Percentiles rank a stretch among this genome's conserved stretches.
phyloP scores from a whole-genome alignment of 768 basidiomycete species.

The Hygrophorus pudorinus region DNA sequence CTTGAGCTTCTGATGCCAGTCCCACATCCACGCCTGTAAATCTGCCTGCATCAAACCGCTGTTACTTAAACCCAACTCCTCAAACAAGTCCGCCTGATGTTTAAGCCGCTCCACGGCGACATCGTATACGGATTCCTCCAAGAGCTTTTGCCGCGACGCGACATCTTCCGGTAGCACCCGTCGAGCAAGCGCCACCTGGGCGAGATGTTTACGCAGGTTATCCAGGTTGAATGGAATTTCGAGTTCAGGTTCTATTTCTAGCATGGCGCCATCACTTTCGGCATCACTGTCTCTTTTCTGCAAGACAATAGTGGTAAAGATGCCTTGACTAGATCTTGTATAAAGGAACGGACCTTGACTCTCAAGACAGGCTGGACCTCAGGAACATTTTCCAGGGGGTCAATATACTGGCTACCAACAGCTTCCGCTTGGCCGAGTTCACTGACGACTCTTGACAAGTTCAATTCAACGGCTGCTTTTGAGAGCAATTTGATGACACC shows the following conservation, averaged over 20 bases:
- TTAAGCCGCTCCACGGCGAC: conserved; percentile 64
- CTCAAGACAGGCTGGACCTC: conserved; percentile 53
- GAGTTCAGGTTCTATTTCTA: conserved; percentile 15
- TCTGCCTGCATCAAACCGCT: conserved; percentile 34
- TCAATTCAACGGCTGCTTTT: conserved; percentile 47
- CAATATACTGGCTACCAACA: conserved; percentile 28
- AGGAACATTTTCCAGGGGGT: conserved; percentile 43
- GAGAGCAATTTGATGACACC: conserved; percentile 48
- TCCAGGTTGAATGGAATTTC: conserved; percentile 70
- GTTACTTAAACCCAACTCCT: conserved; percentile 44
- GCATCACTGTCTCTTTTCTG: conserved; percentile 13
- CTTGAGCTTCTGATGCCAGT: conserved; percentile 64
- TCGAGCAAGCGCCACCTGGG: conserved; percentile 51
- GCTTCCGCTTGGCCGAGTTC: conserved; percentile 49
- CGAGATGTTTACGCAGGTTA: conserved; percentile 60
- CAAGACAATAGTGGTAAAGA: neutral
- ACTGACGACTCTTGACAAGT: conserved; percentile 36
- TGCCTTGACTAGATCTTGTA: neutral
- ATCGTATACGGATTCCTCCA: conserved; percentile 82
- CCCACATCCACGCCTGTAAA: conserved; percentile 77
- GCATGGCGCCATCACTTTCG: conserved; percentile 5
- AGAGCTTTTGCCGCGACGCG: conserved; percentile 65
- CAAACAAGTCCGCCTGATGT: conserved; percentile 50
- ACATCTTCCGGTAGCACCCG: conserved; percentile 56
- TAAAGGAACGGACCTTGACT: conserved; percentile 1